Base-by-base conservation (phyloP, 164 flowering plant species). In the Stephania cephalantha region DNA sequence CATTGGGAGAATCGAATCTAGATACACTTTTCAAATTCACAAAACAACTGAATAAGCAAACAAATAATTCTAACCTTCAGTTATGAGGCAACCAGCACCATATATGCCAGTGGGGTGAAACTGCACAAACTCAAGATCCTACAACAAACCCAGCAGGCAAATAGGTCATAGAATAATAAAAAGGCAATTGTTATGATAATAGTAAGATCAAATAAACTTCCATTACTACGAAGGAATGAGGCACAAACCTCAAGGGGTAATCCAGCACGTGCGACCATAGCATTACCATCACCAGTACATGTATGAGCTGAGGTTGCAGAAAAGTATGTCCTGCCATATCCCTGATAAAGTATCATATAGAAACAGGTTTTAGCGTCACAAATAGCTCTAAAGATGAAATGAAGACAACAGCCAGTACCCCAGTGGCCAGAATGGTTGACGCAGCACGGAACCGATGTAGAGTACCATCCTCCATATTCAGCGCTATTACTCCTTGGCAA, bases 281-380 rank as follows among this genome's bases (percentile, higher is more conserved):
- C 98, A 88, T 94, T 92, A 72, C 99, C 98, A 88, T 96, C 98
- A 64, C 99, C 99, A 68, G 99, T 96, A 80, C 99, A 96, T 50
- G 98, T 96, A 84, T 96, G 98, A 76, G 99, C 99, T 69, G 99
- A 96, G 74, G 99, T 96, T 80, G 99, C 98, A 80, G 99, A 96
- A 73, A 96, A 94, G 82, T 96, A 94, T 53, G 99, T 76, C 78
- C 99, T 85, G 58, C 99, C 99, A 86, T 96, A 96, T 58, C 99
- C 98, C 99, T 96, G 83, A 76, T 63, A 70, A 83, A 74, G 70
- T 31, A 73, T 9, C 31, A 64, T 68, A 11, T 9, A 68, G 45
- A 44, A 52, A 46, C 25, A 75, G 13, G 69, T 48, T 58, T 30
- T 29, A 76, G 58, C 46, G 71, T 50, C 9, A 7, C 31, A 35